Conservation (phyloP, 495 filamentous ascomycete genomes). For the Daldinia childiae region DNA sequence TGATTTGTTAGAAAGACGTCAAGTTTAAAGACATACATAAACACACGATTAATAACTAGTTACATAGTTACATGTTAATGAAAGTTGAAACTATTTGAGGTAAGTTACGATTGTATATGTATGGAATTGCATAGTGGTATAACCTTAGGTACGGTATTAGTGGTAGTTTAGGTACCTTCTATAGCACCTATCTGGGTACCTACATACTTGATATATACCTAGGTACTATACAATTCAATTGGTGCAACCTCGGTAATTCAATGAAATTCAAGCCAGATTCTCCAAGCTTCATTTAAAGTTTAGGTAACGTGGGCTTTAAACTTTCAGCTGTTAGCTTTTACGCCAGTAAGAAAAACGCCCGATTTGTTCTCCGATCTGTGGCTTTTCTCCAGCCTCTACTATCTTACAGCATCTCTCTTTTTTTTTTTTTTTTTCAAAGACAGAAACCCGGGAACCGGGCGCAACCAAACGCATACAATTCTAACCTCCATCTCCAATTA, state of each 20-base stretch:
- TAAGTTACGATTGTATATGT: neutral
- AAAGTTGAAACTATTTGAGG: neutral
- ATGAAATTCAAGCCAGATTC: neutral
- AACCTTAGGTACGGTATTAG: too few species aligned
- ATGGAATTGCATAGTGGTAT: neutral
- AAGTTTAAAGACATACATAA: neutral
- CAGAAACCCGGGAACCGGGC: neutral
- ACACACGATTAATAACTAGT: neutral
- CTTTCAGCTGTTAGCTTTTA: neutral
- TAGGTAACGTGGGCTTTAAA: neutral
- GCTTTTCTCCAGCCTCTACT: neutral
- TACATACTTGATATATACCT: too few species aligned
- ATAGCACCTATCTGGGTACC: too few species aligned
- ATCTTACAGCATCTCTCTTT: neutral
- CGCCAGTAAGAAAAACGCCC: neutral
- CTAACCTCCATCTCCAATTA: neutral
- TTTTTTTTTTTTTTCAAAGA: too few species aligned
- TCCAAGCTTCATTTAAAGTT: neutral
- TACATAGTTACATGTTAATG: neutral
- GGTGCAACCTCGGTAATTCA: conserved; percentile 5
- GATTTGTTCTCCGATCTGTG: neutral
- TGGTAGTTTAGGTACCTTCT: too few species aligned
- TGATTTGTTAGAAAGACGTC: neutral
- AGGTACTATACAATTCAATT: neutral
- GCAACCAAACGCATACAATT: neutral